These are phyloP conservation scores for Mucor plumbeus DNA, from an alignment of 371 early-diverging fungal species.

Conservation along the genomic window DNA sequence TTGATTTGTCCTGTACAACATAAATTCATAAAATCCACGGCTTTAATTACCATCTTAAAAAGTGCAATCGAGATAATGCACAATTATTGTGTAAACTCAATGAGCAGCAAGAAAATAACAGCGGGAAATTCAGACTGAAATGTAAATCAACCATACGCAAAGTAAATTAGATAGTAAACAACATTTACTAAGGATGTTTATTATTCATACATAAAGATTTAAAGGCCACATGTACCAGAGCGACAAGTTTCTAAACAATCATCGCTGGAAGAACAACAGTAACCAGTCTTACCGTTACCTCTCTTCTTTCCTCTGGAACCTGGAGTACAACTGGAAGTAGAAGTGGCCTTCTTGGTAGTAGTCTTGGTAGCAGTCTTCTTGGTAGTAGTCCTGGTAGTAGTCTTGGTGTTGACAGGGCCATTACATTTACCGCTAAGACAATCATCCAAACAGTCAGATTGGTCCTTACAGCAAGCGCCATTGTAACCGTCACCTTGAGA, in stretches of 20 bases:
- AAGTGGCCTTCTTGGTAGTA: slow-evolving; percentile 8
- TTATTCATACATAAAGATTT: not conserved
- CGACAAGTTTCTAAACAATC: slow-evolving; percentile 29
- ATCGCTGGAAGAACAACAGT: slow-evolving; percentile 26
- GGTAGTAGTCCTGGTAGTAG: slow-evolving; percentile 2
- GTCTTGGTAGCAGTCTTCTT: slow-evolving; percentile 10
- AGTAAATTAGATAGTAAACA: not conserved
- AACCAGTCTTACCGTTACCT: slow-evolving; percentile 26
- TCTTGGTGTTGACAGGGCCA: slow-evolving; percentile 23
- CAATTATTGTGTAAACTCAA: no score
- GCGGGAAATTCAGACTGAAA: no score
- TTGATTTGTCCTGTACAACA: no score
- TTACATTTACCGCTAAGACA: slow-evolving; percentile 22
- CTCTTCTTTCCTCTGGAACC: slow-evolving; percentile 20
- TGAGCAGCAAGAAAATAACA: no score
- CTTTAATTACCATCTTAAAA: no score
- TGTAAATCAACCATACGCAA: no score
- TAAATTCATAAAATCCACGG: no score
- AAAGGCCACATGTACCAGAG: slow-evolving; percentile 23
- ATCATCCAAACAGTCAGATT: slow-evolving; percentile 21
- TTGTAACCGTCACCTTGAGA: slow-evolving; percentile 22
- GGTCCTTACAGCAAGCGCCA: slow-evolving; percentile 19
- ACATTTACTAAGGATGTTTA: not conserved
- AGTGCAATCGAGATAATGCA: no score
- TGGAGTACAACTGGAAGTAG: slow-evolving; percentile 10